Percentiles rank a stretch among this genome's conserved stretches.
phyloP scores from a whole-genome alignment of 148 eudicot species.

The Vaccinium vitisidaea region DNA sequence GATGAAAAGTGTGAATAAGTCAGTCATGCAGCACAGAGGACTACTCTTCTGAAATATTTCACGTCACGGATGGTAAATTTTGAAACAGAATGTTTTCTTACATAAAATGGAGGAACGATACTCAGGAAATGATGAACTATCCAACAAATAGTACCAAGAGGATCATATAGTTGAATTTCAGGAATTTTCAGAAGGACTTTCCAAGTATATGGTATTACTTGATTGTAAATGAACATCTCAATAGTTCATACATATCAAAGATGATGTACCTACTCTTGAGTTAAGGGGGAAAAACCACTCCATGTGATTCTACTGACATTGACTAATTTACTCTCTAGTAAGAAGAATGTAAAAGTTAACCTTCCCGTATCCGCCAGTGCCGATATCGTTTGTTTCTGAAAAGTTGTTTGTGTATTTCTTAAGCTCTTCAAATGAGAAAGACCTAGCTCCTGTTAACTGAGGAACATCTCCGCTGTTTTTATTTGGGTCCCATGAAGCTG shows the following conservation, averaged over 20 bases:
- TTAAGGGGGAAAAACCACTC: not conserved
- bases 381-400: constrained; percentile 56
- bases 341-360: constrained; percentile 26
- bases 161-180: not conserved
- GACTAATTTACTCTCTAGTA: not conserved
- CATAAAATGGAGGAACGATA: not conserved
- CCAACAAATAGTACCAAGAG: not conserved
- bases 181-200: not conserved
- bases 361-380: constrained; percentile 89
- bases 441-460: constrained; percentile 70
- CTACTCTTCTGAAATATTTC: not conserved
- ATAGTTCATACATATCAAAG: not conserved
- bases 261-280: not conserved
- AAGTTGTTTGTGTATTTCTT: constrained; percentile 64
- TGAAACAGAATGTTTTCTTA: not conserved
- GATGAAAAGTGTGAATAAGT: not conserved
- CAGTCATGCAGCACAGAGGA: not conserved
- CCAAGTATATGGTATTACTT: not conserved
- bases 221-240: not conserved
- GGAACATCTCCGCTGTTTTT: constrained; percentile 60
- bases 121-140: not conserved
- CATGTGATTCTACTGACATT: not conserved
- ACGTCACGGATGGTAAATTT: not conserved
- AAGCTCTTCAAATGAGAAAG: constrained; percentile 71
- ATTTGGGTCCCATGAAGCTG: constrained; percentile 69